Evolutionary conservation across 192 early-diverging fungal species (phyloP), one percentile per base, ranked within the genome.

Genomic region (Coemansia furcata): DNA sequence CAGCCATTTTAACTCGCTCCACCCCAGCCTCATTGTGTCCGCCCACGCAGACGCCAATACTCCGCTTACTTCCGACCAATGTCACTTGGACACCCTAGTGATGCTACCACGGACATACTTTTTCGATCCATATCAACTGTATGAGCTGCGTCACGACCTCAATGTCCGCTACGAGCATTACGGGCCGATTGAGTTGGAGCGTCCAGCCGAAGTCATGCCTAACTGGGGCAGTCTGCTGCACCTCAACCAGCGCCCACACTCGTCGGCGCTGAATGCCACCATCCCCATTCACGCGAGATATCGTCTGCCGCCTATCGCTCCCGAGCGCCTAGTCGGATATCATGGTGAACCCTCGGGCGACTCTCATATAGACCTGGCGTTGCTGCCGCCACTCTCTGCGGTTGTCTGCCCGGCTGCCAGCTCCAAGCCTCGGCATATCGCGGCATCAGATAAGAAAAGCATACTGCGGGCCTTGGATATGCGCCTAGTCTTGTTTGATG

Each of bases 281-380:
- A 54, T 82, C 6, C 80, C 80, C 15, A 67, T 82, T 19, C 80
- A 82, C 57, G 72, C 75, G 32, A 75, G 80, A 21, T 82, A 82
- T 43, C 65, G 80, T 5, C 55, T 82, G 44, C 67, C 66, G 17
- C 77, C 77, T 2, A 33, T 79, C 6, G 15, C 44, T 11, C 49
- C 40, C 2, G 73, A 62, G 33, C 50, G 52, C 23, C 66, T 63
- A 0, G 80, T 82, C 3, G 80, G 80, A 0, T 73, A 65, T 30
- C 44, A 66, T 23, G 80, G 80, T 38, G 80, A 82, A 62, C 71
- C 80, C 6, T 35, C 46, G 0, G 75, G 63, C 4, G 26, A 33
- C 6, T 62, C 80, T 5, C 80, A 82, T 17, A 63, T 77, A 14
- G 80, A 82, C 4, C 52, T 71, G 21, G 44, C 62, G 6, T 59